These are phyloP conservation scores for Streptanthus diversifolius DNA, from an alignment of 345 rosid genomes.

Conservation along the genomic window DNA sequence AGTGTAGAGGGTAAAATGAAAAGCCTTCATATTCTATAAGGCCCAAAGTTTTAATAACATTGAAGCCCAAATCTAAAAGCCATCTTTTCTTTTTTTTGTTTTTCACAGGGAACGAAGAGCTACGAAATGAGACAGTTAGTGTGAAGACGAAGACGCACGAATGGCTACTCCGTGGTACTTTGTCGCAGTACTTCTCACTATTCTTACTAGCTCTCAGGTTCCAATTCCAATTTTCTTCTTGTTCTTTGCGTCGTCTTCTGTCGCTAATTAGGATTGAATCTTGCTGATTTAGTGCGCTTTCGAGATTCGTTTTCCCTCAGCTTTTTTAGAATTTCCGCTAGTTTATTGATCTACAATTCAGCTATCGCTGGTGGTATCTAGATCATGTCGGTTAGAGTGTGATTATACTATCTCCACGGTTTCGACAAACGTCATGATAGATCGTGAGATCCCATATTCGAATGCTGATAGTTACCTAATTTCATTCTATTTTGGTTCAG, in stretches of 20 bases:
- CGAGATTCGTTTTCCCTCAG: background rate
- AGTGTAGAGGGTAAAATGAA: background rate
- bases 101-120: background rate
- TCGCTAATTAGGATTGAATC: background rate
- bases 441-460: background rate
- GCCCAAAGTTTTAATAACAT: background rate
- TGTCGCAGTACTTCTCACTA: constrained; percentile 52
- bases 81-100: background rate
- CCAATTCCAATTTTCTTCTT: too few species aligned
- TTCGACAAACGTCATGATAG: background rate
- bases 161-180: constrained; percentile 51
- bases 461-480: background rate
- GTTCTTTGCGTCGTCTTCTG: background rate
- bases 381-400: constrained; percentile 7
- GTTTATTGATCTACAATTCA: background rate
- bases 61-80: background rate
- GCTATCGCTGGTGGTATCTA: background rate
- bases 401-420: background rate
- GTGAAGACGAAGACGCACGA: background rate
- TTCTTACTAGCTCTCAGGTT: constrained; percentile 66
- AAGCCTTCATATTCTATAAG: background rate
- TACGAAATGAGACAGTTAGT: background rate
- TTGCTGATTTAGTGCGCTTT: background rate
- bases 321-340: background rate
- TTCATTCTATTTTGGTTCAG: background rate